Evolutionary conservation across 2,329 filamentous ascomycete species (phyloP).

Genomic region (Colletotrichum liaoningense): DNA sequence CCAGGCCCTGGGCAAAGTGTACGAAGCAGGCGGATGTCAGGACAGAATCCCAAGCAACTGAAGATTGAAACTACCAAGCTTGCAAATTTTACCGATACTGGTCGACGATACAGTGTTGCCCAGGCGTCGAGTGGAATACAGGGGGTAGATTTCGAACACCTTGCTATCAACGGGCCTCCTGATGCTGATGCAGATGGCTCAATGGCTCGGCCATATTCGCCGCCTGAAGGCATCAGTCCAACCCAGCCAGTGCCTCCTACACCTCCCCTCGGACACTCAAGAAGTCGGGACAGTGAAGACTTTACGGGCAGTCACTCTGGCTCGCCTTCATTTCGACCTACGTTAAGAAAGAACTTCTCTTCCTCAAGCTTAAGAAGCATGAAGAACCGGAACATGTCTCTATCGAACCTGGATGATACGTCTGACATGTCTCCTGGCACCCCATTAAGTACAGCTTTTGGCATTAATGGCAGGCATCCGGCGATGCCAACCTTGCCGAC

Average conservation of each 20-base stretch:
- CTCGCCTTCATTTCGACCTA: constrained; percentile 64
- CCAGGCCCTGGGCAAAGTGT: constrained; percentile 64
- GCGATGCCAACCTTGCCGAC: constrained; percentile 75
- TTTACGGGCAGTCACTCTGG: constrained; percentile 55
- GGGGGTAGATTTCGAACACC: constrained; percentile 7
- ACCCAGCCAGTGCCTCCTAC: constrained; percentile 35
- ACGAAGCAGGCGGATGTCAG: constrained; percentile 82
- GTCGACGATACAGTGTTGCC: constrained; percentile 26
- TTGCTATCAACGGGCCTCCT: background rate
- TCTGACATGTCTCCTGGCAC: constrained; percentile 79
- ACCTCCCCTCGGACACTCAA: constrained; percentile 43
- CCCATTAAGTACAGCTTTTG: constrained; percentile 77
- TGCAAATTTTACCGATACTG: constrained; percentile 12
- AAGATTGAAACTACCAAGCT: constrained; percentile 81
- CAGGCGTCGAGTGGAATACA: background rate
- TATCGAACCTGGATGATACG: constrained; percentile 69
- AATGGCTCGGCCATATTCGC: constrained; percentile 25
- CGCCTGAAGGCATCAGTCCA: constrained; percentile 34
- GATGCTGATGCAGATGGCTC: background rate
- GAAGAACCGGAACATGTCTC: constrained; percentile 79
- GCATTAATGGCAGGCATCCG: constrained; percentile 58
- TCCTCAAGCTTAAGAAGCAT: constrained; percentile 78
- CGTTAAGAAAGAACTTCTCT: constrained; percentile 75
- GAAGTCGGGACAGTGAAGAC: constrained; percentile 49
- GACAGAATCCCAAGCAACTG: constrained; percentile 82